These are phyloP conservation scores for Euphorbia celastroides DNA, from an alignment of 441 rosid genomes.

Conservation along the genomic window DNA sequence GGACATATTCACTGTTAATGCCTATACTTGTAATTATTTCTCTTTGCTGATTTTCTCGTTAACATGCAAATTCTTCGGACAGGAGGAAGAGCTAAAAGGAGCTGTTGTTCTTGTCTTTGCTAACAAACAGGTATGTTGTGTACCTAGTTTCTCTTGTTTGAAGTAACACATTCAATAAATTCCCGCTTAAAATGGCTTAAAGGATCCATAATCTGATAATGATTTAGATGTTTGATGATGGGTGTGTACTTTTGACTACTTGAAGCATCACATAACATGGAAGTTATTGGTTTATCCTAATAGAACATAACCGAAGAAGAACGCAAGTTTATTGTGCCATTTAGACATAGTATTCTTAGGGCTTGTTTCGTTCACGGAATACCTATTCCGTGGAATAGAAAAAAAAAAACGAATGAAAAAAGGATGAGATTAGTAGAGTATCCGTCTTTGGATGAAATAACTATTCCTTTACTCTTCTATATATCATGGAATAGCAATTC, in stretches of 20 bases:
- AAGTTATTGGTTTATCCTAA: neutral
- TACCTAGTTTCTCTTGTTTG: neutral
- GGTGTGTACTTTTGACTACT: no score
- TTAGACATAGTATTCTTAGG: neutral
- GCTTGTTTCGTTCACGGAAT: no score
- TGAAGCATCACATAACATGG: no score
- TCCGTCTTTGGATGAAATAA: no score
- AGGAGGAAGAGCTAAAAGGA: conserved; percentile 88
- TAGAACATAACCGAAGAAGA: neutral
- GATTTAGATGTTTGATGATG: neutral
- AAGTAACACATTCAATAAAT: neutral
- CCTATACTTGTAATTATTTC: neutral
- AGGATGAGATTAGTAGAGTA: no score
- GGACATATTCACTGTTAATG: no score
- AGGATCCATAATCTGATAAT: neutral
- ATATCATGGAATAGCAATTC: no score
- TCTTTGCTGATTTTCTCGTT: no score
- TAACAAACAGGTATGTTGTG: conserved; percentile 69
- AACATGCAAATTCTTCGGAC: conserved; percentile 15
- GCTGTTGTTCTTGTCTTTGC: conserved; percentile 77
- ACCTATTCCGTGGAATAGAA: no score
- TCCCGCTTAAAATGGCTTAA: neutral
- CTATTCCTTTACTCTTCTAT: no score
- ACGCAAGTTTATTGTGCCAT: no score
- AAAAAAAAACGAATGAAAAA: no score